Evolutionary conservation across 2,329 filamentous ascomycete genomes (phyloP).

Genomic region (Colletotrichum sp.): DNA sequence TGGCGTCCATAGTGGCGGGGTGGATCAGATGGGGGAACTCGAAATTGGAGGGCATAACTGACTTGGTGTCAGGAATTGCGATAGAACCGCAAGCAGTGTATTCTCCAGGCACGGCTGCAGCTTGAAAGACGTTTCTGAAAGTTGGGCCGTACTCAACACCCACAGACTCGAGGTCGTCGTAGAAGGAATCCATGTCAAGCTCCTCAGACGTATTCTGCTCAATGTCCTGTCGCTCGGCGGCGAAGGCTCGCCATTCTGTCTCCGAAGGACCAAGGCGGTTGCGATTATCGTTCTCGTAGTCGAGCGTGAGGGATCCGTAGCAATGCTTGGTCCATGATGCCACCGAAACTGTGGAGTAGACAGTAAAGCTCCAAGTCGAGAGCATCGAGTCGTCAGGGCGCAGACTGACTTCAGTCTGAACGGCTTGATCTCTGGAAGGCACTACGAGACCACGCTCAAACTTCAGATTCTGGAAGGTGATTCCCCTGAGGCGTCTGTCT

Average conservation of each 20-base stretch:
- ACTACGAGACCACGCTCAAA: constrained; percentile 1
- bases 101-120: neutral
- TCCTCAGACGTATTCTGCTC: neutral
- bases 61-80: constrained; percentile 18
- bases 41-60: constrained; percentile 33
- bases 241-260: neutral
- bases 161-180: constrained; percentile 10
- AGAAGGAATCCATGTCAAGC: constrained; percentile 20
- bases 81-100: neutral
- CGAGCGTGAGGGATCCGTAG: neutral
- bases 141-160: constrained; percentile 23
- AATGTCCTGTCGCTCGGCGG: neutral
- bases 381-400: neutral
- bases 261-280: neutral
- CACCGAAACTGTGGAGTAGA: neutral
- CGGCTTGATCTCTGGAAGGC: neutral
- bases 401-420: neutral
- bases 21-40: constrained; percentile 35
- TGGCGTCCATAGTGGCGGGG: constrained; percentile 35
- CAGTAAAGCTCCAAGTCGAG: neutral
- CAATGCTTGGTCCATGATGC: neutral
- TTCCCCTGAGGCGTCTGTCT: neutral
- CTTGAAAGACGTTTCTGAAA: constrained; percentile 14
- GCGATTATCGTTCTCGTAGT: neutral
- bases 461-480: neutral